Conservation (phyloP, 495 filamentous ascomycete genomes). For the Penicillium malachiteum region DNA sequence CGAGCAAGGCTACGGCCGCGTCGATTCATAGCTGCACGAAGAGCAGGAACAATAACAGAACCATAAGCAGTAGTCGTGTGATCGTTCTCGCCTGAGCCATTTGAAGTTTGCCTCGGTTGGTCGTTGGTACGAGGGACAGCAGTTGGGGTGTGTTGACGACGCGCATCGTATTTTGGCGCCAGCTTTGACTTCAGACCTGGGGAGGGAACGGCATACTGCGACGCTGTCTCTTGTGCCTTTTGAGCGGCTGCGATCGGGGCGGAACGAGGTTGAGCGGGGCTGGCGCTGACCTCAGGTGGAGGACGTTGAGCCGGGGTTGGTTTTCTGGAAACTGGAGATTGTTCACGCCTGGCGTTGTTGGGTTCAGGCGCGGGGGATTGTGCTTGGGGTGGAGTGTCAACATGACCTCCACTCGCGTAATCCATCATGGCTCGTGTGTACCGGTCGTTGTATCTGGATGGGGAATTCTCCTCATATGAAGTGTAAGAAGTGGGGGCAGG, state of each 20-base stretch:
- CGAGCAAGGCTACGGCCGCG: slow-evolving; percentile 47
- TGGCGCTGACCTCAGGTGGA: slow-evolving; percentile 8
- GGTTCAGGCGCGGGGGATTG: background rate
- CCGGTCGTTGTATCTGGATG: slow-evolving; percentile 9
- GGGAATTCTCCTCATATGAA: slow-evolving; percentile 5
- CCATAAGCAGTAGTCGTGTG: slow-evolving; percentile 21
- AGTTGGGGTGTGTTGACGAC: slow-evolving; percentile 9
- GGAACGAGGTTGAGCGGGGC: slow-evolving; percentile 1
- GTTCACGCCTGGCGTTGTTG: background rate
- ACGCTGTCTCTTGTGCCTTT: slow-evolving; percentile 8
- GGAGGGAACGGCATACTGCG: slow-evolving; percentile 6
- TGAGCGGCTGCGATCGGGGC: slow-evolving; percentile 1
- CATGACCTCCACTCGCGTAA: slow-evolving; percentile 1
- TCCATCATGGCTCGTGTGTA: slow-evolving; percentile 13
- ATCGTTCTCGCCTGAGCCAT: slow-evolving; percentile 1
- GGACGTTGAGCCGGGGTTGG: slow-evolving; percentile 12
- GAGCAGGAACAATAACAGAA: slow-evolving; percentile 82
- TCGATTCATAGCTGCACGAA: slow-evolving; percentile 82
- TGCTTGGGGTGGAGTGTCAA: background rate
- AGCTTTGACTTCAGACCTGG: slow-evolving; percentile 28
- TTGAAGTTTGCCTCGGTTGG: slow-evolving; percentile 1
- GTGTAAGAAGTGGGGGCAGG: slow-evolving; percentile 14
- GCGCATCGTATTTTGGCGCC: slow-evolving; percentile 19
- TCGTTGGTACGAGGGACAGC: slow-evolving; percentile 6
- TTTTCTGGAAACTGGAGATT: slow-evolving; percentile 6